Base-by-base conservation (phyloP, 1,284 basidiomycete genomes). In the Leccinum fallax region DNA sequence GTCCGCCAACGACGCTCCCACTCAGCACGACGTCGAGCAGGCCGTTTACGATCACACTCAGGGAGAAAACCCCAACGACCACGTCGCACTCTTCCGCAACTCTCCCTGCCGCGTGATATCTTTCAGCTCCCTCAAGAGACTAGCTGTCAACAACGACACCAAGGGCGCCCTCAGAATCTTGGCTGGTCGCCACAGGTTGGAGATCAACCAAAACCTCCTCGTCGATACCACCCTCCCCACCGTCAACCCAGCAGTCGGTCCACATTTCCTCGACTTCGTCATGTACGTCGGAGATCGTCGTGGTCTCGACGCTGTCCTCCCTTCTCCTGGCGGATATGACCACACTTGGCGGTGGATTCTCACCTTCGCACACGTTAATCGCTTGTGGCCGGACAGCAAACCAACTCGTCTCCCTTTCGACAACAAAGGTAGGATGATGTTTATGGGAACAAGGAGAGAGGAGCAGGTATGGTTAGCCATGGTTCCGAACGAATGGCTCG, bases 181-280 rank as follows among this genome's bases (percentile, higher is more conserved):
- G 1, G 26, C 48, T 2, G 30, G 1, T 6, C 38, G 60, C 2
- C 48, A 52, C 16, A 46, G 30, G 2, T 13, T 62, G 2, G 19
- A 52, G 8, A 11, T 62, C 6, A 30, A 62, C 24, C 5, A 4
- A 0, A 0, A 16, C 0, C 26, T 53, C 32, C 1, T 16, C 7
- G 15, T 62, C 1, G 38, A 62, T 54, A 11, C 60, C 15, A 10
- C 19, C 1, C 0, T 3, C 0, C 30, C 6, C 0, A 1, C 30
- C 13, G n/a, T 62, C 10, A 0, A 38, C 8, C 38, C 60, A 0
- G 4, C 19, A 1, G 53, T 55, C 0, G 46, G 60, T 1, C 54
- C 55, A 0, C 61, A 62, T 7, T 62, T 53, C 9, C 54, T 62
- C 7, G 61, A 62, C n/a, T 21, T 46, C 10, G 19, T 57, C 11